Conservation (phyloP, 805 yeast genomes). For the Soucietia sequanensis region DNA sequence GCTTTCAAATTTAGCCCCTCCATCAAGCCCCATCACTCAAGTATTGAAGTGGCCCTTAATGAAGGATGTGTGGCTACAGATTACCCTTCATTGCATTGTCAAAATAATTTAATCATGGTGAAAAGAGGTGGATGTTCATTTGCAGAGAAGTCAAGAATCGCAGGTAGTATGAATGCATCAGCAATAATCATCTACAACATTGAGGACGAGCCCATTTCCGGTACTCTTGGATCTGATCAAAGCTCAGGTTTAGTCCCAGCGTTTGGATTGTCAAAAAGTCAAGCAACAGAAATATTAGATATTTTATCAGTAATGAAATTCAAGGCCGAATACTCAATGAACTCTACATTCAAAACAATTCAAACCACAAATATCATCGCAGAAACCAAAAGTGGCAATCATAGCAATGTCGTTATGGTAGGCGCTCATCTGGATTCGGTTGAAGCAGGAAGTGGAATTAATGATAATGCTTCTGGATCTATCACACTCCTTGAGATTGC, state of each 20-base stretch:
- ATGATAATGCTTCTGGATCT: conserved; percentile 93
- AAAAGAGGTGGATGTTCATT: conserved; percentile 84
- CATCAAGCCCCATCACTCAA: conserved; percentile 56
- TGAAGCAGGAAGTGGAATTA: conserved; percentile 89
- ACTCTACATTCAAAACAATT: conserved; percentile 61
- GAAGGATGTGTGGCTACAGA: conserved; percentile 71
- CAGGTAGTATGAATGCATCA: conserved; percentile 73
- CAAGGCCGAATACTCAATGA: conserved; percentile 59
- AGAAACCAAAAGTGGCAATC: conserved; percentile 83
- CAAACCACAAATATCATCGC: conserved; percentile 80
- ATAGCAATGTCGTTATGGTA: conserved; percentile 78
- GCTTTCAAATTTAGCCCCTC: conserved; percentile 56
- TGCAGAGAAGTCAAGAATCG: conserved; percentile 72
- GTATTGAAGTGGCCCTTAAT: conserved; percentile 55
- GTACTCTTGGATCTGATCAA: conserved; percentile 79
- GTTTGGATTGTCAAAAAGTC: conserved; percentile 58
- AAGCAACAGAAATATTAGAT: conserved; percentile 52
- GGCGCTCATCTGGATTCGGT: conserved; percentile 97
- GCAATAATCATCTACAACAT: conserved; percentile 74
- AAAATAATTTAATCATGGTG: conserved; percentile 63
- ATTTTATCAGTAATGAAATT: conserved; percentile 26
- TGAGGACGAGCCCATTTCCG: conserved; percentile 48
- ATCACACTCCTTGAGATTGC: conserved; percentile 85
- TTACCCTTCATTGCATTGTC: conserved; percentile 45
- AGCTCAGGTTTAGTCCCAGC: conserved; percentile 63